Percentiles rank a stretch among this genome's conserved stretches.
These are phyloP conservation scores for Phalaenopsis aphrodite DNA, from an alignment of 106 monocot species.

Conservation along the genomic window DNA sequence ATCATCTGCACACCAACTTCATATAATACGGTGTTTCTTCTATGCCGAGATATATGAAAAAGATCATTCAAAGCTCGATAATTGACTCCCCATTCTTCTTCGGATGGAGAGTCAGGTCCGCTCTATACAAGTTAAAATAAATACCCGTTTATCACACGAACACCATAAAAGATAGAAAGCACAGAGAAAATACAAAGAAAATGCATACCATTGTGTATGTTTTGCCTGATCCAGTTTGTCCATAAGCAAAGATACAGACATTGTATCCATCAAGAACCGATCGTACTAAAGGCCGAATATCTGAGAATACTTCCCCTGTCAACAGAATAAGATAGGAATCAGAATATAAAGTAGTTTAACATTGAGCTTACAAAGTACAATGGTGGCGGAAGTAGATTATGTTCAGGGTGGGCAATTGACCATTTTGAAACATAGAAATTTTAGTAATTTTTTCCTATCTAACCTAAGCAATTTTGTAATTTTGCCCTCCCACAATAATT, in stretches of 20 bases:
- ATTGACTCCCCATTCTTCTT: conserved; percentile 68
- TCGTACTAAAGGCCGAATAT: conserved; percentile 55
- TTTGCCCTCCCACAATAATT: too few relatives aligned
- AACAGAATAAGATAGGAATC: conserved; percentile 1
- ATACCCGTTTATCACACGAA: background rate
- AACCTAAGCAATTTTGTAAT: too few relatives aligned
- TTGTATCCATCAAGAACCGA: conserved; percentile 75
- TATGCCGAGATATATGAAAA: conserved; percentile 50
- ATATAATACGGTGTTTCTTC: conserved; percentile 31
- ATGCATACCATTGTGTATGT: conserved; percentile 74
- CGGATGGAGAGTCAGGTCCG: conserved; percentile 46
- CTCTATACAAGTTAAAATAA: conserved; percentile 16
- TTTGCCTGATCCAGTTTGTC: conserved; percentile 93
- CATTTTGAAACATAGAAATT: too few relatives aligned
- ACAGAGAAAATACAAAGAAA: background rate
- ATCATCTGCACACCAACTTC: conserved; percentile 81
- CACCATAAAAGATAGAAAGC: background rate
- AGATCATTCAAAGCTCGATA: conserved; percentile 77
- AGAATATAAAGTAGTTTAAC: background rate
- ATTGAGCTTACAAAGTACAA: background rate
- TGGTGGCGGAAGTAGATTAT: too few relatives aligned
- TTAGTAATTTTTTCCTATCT: too few relatives aligned
- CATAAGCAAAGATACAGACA: conserved; percentile 84
- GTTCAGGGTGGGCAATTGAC: too few relatives aligned
- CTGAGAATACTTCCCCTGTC: conserved; percentile 61